Conservation (phyloP, 2,329 filamentous ascomycete species). For the Orbilia brochopaga region DNA sequence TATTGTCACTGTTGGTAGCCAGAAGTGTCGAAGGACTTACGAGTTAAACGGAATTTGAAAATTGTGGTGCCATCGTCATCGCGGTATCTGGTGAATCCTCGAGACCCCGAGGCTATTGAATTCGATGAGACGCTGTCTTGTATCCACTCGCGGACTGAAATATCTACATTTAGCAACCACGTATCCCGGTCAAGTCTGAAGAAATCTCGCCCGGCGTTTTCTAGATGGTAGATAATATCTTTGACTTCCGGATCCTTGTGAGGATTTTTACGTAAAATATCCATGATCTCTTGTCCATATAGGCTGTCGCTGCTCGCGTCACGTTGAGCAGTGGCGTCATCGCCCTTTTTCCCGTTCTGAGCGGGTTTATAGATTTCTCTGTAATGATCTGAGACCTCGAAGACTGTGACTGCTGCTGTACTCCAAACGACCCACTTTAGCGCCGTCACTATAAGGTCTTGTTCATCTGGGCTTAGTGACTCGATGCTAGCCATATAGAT, state of each 20-base stretch:
- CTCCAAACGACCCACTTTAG: conserved; percentile 37
- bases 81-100: conserved; percentile 25
- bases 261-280: conserved; percentile 5
- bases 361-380: conserved; percentile 14
- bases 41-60: conserved; percentile 26
- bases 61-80: conserved; percentile 22
- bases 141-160: conserved; percentile 31
- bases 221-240: conserved; percentile 30
- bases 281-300: neutral
- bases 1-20: neutral
- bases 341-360: neutral
- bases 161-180: conserved; percentile 18
- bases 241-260: conserved; percentile 31
- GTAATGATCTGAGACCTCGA: conserved; percentile 34
- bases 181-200: conserved; percentile 30
- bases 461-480: conserved; percentile 21
- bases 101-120: conserved; percentile 2
- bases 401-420: conserved; percentile 15
- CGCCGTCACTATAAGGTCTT: conserved; percentile 29
- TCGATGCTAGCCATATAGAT: conserved; percentile 33
- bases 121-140: conserved; percentile 1
- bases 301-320: neutral
- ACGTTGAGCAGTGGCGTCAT: neutral
- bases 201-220: conserved; percentile 30
- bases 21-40: conserved; percentile 10